A percentile compares a stretch with the other conserved stretches of the same genome.
Evolutionary conservation across 2,329 filamentous ascomycete genomes (phyloP).

Genomic region (Fusarium newnesense): DNA sequence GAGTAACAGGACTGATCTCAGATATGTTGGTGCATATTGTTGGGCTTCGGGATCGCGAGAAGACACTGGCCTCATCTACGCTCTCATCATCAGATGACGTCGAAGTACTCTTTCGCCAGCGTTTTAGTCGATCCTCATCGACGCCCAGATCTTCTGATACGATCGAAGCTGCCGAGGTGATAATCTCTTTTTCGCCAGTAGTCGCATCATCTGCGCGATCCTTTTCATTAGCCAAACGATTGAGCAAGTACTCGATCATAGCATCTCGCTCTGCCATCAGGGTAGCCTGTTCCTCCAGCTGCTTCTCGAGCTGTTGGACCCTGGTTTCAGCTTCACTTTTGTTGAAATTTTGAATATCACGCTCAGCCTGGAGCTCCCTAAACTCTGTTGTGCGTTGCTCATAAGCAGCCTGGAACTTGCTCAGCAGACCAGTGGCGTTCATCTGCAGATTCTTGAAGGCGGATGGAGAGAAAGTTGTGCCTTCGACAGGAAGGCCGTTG

Average conservation of each 20-base stretch:
- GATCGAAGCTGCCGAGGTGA: constrained; percentile 53
- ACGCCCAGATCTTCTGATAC: constrained; percentile 64
- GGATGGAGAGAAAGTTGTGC: constrained; percentile 66
- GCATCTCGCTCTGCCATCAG: constrained; percentile 65
- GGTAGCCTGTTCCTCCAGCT: constrained; percentile 68
- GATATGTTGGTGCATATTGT: constrained; percentile 56
- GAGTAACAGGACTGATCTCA: constrained; percentile 43
- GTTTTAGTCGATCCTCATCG: constrained; percentile 60
- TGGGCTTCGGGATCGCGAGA: constrained; percentile 69
- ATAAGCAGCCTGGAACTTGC: constrained; percentile 68
- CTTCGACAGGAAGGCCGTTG: constrained; percentile 51
- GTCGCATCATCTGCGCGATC: constrained; percentile 54
- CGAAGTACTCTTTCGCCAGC: constrained; percentile 56
- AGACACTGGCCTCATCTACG: constrained; percentile 65
- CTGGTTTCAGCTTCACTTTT: constrained; percentile 65
- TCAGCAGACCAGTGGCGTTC: constrained; percentile 66
- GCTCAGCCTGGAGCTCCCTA: constrained; percentile 63
- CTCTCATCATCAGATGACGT: constrained; percentile 64
- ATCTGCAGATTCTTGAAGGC: constrained; percentile 70
- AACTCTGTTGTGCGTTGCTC: constrained; percentile 62
- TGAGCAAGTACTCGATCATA: constrained; percentile 60
- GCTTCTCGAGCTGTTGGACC: constrained; percentile 64
- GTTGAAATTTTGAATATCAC: constrained; percentile 65
- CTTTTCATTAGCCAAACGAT: constrained; percentile 64
- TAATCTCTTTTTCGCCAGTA: constrained; percentile 42